A percentile compares a stretch with the other conserved stretches of the same genome.
Evolutionary conservation across 1,139 yeast species (phyloP).

Genomic region (Hyphopichia buzzinii): DNA sequence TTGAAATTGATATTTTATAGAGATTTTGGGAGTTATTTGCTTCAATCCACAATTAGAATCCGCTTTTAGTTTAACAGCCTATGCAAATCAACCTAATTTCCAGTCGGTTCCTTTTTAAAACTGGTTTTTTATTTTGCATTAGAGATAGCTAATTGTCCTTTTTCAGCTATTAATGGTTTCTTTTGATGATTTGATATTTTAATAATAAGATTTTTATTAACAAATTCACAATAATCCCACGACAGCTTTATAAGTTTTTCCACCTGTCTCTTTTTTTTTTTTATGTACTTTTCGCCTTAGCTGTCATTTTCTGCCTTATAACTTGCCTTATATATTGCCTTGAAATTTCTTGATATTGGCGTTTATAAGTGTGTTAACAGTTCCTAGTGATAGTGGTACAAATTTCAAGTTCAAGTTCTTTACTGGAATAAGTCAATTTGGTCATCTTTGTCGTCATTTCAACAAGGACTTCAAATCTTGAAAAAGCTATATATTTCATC

Average conservation of each 20-base stretch:
- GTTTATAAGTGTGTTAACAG: no score
- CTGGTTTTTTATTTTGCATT: neutral
- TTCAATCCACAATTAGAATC: neutral
- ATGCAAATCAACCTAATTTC: neutral
- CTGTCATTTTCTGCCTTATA: neutral
- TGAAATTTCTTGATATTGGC: no score
- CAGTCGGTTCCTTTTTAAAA: neutral
- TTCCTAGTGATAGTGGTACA: no score
- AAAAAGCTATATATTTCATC: no score
- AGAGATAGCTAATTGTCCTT: neutral
- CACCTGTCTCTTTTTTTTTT: constrained; percentile 6
- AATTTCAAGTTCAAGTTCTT: no score
- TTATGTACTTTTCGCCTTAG: neutral
- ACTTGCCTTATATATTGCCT: no score
- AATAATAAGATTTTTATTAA: no score
- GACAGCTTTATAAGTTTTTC: constrained; percentile 1
- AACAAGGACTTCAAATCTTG: no score
- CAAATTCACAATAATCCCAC: constrained; percentile 4
- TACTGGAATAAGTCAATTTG: no score
- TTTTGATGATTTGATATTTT: neutral
- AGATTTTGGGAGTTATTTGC: neutral
- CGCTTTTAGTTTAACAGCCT: neutral
- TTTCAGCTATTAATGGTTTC: neutral
- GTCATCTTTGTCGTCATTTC: no score
- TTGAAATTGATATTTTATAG: neutral